Evolutionary conservation across 352 stramenopile genomes (phyloP), one percentile per base, ranked within the genome.

Genomic region (Thalassiosira sp.): DNA sequence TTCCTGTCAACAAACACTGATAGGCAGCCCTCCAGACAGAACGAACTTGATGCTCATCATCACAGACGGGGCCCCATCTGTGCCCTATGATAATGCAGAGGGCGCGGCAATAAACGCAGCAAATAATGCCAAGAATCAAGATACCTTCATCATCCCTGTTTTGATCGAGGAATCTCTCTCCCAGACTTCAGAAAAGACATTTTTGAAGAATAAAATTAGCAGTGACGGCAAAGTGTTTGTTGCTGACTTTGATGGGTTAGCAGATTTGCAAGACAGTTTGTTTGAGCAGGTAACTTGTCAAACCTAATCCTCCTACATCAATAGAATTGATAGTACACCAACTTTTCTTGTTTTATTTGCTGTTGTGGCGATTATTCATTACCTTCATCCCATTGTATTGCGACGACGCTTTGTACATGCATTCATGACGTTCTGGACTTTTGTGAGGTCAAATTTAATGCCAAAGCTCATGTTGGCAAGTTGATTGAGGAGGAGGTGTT

Each of bases 21-120:
- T 24, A 31, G 11, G 27, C 28, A 60, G 54, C 0, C 10, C 53
- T 54, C 7, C 28, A n/a, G 67, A 59, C 20, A 35, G 57, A 45
- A 76, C 54, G 46, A 76, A 76, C 46, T 45, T 76, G 13, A 62
- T 76, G 27, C 5, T 76, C 10, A 25, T 69, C 0, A 31, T 76
- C 5, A 69, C 67, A 1, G 67, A 76, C 18, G 67, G 67, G 0
- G 22, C 10, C 1, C 67, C 67, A 10, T 40, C n/a, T 11, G 11
- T 62, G 3, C 66, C 66, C 5, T 2, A 31, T 6, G 24, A 33
- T 0, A 62, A 45, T 22, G 11, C 67, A 27, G 11, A 53, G 18
- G 22, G 8, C 45, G 56, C 11, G 53, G 45, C 67, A 33, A 28
- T 20, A 62, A 10, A 11, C 24, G 67, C 67, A 37, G 67, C 67